Conservation (phyloP, 2,329 filamentous ascomycete genomes). For the Colletotrichum phormii region DNA sequence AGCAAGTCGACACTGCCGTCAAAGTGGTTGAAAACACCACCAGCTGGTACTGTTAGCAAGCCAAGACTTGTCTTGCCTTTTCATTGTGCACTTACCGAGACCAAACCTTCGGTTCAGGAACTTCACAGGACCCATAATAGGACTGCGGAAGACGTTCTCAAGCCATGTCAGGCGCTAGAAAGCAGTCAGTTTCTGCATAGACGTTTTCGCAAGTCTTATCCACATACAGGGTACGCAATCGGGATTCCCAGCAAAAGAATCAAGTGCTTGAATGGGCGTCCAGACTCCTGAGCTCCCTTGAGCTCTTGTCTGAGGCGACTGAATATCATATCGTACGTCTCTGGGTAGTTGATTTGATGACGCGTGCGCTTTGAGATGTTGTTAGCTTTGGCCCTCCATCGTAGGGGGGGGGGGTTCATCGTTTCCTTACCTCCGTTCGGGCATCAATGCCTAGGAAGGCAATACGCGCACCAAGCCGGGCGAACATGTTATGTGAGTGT, state of each 20-base stretch:
- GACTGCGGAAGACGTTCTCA: slow-evolving; percentile 90
- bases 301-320: slow-evolving; percentile 81
- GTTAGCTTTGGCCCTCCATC: slow-evolving; percentile 7
- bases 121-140: slow-evolving; percentile 88
- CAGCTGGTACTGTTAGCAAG: slow-evolving; percentile 58
- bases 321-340: slow-evolving; percentile 89
- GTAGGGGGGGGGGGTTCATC: not conserved
- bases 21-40: slow-evolving; percentile 91
- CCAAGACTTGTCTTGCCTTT: too few relatives aligned
- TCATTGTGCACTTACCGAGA: slow-evolving; percentile 58
- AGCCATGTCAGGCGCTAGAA: slow-evolving; percentile 88
- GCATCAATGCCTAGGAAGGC: slow-evolving; percentile 92
- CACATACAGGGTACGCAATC: slow-evolving; percentile 81
- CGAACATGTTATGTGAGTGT: slow-evolving; percentile 86
- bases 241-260: slow-evolving; percentile 89
- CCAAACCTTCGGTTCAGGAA: slow-evolving; percentile 93
- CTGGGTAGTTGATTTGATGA: slow-evolving; percentile 93
- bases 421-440: slow-evolving; percentile 77
- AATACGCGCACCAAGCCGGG: slow-evolving; percentile 84
- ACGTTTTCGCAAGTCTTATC: slow-evolving; percentile 42
- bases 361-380: slow-evolving; percentile 73
- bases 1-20: slow-evolving; percentile 93
- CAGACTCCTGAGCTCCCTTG: slow-evolving; percentile 70
- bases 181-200: slow-evolving; percentile 23
- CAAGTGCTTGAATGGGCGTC: slow-evolving; percentile 87